Conservation (phyloP, 345 rosid species). For the Populus nigra region DNA sequence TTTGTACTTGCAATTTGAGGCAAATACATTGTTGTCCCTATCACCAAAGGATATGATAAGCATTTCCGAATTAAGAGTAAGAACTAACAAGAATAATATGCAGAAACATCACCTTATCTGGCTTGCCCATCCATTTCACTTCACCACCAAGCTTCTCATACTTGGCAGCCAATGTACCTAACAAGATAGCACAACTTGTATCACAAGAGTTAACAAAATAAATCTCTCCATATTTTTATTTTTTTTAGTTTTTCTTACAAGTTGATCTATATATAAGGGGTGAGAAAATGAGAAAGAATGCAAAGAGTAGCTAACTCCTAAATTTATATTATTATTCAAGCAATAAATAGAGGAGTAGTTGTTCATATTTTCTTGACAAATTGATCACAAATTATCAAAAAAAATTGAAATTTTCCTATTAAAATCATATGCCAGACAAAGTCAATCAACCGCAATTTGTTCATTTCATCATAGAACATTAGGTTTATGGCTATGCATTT, state of each 20-base stretch:
- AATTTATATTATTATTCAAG: neutral
- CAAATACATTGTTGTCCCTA: neutral
- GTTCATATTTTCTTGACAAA: neutral
- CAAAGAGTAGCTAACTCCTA: neutral
- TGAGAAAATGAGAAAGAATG: neutral
- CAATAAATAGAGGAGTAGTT: neutral
- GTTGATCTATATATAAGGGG: neutral
- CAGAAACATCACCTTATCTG: slow-evolving; percentile 56
- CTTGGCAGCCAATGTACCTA: slow-evolving; percentile 77
- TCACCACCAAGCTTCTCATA: slow-evolving; percentile 89
- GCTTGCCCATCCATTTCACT: slow-evolving; percentile 98
- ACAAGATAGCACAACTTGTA: neutral
- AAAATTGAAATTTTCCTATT: neutral
- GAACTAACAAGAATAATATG: neutral
- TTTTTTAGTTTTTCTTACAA: neutral
- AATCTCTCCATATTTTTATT: neutral
- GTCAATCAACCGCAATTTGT: neutral
- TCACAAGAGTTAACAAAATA: neutral
- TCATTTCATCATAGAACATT: neutral
- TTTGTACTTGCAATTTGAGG: neutral
- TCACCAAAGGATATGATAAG: neutral
- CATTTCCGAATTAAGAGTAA: neutral
- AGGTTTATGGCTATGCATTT: neutral
- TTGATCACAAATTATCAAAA: neutral
- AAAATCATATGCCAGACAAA: neutral